phyloP scores from a whole-genome alignment of 1,284 basidiomycete genomes.

The Rhodotorula glutinis region DNA sequence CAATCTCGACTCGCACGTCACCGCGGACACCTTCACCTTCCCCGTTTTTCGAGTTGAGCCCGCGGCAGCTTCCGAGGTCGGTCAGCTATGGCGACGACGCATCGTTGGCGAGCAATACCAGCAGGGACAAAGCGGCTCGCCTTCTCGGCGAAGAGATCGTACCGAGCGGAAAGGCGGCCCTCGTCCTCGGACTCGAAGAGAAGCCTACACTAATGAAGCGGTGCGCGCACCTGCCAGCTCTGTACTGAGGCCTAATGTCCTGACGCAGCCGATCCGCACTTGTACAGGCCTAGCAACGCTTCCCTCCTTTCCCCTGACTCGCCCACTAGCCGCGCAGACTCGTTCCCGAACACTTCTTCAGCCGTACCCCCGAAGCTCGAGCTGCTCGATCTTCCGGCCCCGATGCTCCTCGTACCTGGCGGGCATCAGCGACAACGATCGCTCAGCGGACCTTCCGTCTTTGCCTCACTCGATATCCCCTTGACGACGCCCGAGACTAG shows the following conservation, averaged over 20 bases:
- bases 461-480: not conserved
- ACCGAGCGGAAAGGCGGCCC: slow-evolving; percentile 26
- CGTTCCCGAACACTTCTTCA: too few relatives aligned
- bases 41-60: not conserved
- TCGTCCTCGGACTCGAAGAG: slow-evolving; percentile 23
- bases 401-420: too few relatives aligned
- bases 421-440: not conserved
- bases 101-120: not conserved
- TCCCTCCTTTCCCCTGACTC: not conserved
- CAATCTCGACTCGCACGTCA: not conserved
- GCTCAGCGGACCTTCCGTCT: not conserved
- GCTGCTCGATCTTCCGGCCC: not conserved
- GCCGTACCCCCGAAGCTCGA: not conserved
- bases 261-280: not conserved
- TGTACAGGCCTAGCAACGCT: not conserved
- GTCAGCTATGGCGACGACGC: not conserved
- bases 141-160: slow-evolving; percentile 28
- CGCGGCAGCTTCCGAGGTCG: not conserved
- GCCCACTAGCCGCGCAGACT: too few relatives aligned
- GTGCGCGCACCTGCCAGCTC: not conserved
- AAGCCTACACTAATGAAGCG: slow-evolving; percentile 12
- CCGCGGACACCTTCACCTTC: not conserved
- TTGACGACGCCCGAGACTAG: not conserved
- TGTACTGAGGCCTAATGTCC: too few relatives aligned
- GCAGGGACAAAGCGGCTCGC: slow-evolving; percentile 22